phyloP scores from a whole-genome alignment of 2,329 filamentous ascomycete species.

The Myriosclerotinia curreyana region DNA sequence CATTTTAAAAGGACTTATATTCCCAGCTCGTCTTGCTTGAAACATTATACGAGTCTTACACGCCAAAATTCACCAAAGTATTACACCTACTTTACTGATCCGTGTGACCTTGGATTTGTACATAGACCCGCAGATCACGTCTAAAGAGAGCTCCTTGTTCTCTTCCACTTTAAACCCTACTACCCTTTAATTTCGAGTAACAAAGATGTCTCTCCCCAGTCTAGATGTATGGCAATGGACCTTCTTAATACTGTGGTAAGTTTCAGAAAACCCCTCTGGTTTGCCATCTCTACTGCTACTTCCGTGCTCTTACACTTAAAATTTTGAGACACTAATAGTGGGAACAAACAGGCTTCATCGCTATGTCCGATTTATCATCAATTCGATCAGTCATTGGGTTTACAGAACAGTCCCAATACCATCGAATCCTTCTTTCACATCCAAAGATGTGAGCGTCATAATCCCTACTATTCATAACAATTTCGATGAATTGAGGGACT shows the following conservation, averaged over 20 bases:
- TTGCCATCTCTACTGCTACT: neutral
- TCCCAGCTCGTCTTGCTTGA: neutral
- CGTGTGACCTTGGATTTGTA: slow-evolving; percentile 7
- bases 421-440: slow-evolving; percentile 64
- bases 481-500: slow-evolving; percentile 78
- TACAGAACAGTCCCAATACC: slow-evolving; percentile 84
- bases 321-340: slow-evolving; percentile 1
- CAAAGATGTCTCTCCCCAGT: neutral
- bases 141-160: slow-evolving; percentile 7
- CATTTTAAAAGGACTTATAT: slow-evolving; percentile 5
- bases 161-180: slow-evolving; percentile 8
- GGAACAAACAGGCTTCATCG: slow-evolving; percentile 67
- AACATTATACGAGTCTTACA: slow-evolving; percentile 9
- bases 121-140: neutral
- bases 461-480: slow-evolving; percentile 88
- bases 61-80: neutral
- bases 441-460: slow-evolving; percentile 86
- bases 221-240: slow-evolving; percentile 31
- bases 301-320: neutral
- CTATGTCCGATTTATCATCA: slow-evolving; percentile 81
- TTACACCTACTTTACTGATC: neutral
- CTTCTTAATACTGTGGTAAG: slow-evolving; percentile 34
- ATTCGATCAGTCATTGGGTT: slow-evolving; percentile 79
- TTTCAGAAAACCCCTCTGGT: slow-evolving; percentile 4
- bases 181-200: slow-evolving; percentile 15